Percentiles rank a stretch among this genome's conserved stretches.
phyloP scores from a whole-genome alignment of 2,329 filamentous ascomycete genomes.

The Curvularia spicifera region DNA sequence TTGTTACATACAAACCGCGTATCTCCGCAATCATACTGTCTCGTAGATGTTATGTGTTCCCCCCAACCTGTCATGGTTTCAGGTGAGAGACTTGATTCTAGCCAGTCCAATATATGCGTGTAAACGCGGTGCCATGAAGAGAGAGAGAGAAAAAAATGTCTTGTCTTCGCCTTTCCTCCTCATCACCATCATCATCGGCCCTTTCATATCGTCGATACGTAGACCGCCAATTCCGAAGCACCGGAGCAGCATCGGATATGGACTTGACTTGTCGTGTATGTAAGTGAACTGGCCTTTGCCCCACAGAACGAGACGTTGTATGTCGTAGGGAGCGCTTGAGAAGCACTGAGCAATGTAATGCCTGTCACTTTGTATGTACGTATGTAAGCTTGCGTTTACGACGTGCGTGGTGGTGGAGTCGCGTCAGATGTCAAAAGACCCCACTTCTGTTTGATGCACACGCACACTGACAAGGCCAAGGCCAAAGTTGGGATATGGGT shows the following conservation, averaged over 20 bases:
- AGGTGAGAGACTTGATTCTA: neutral
- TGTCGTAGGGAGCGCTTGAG: neutral
- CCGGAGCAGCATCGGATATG: neutral
- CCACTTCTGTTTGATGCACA: neutral
- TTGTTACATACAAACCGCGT: too few species aligned
- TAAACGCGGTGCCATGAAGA: neutral
- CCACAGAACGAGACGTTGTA: slow-evolving; percentile 13
- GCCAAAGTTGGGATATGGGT: neutral
- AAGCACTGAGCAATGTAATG: slow-evolving; percentile 3
- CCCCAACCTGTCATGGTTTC: neutral
- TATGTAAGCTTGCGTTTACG: slow-evolving; percentile 4
- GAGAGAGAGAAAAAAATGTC: too few species aligned
- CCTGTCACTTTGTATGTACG: neutral
- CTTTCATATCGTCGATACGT: neutral
- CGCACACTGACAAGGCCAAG: too few species aligned
- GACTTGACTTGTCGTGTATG: neutral
- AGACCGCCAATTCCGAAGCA: slow-evolving; percentile 9
- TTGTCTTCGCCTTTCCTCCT: neutral
- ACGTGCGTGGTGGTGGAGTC: neutral
- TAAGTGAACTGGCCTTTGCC: neutral
- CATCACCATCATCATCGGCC: neutral
- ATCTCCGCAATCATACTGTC: neutral
- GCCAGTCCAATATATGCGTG: neutral
- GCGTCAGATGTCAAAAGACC: neutral
- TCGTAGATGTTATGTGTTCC: neutral